Evolutionary conservation across 106 monocot genomes (phyloP), one percentile per base, ranked within the genome.

Genomic region (Phalaenopsis aphrodite): DNA sequence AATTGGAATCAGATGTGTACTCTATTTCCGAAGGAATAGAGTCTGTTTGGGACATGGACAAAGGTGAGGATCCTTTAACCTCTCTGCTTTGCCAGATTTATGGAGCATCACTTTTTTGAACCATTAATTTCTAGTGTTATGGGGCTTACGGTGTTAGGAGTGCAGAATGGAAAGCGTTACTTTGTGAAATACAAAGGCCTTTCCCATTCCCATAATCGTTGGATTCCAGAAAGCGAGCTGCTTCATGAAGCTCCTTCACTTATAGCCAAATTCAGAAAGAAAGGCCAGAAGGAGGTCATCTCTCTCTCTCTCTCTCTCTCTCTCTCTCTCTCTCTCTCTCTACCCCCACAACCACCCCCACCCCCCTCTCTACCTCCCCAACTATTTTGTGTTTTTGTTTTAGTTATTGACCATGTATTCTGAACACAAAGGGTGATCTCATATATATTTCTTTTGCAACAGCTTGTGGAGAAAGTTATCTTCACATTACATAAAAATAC

Each of bases 141-240:
- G 24, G 72, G 57, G 57, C 3, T 52, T 23, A 77, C 82, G 76
- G 49, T 80, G 41, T 36, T 78, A 92, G 88, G 79, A 83, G 68
- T 56, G 73, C 71, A 86, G 69, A 79, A 75, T 79, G 83, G 82
- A 78, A 95, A 87, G 76, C 80, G 79, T 66, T 95, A 93, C 85
- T 76, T 91, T 75, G 93, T 93, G 37, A 95, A 95, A 74, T 95
- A 93, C 72, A 90, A 83, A 77, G 86, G 86, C 75, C 88, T 95
- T 78, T 83, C 93, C 15, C 95, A 95, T 89, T 85, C 91, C 46
- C 92, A 95, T 77, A 93, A 95, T 80, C 86, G 69, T 36, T 95
- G 93, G 95, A 52, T 95, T 82, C 68, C 89, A 42, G 93, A 93
- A 82, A 91, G 81, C 38, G 83, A 93, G 85, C 18, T 93, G 56